Base-by-base conservation (phyloP, 805 yeast species). In the Saccharomycopsis sp. region DNA sequence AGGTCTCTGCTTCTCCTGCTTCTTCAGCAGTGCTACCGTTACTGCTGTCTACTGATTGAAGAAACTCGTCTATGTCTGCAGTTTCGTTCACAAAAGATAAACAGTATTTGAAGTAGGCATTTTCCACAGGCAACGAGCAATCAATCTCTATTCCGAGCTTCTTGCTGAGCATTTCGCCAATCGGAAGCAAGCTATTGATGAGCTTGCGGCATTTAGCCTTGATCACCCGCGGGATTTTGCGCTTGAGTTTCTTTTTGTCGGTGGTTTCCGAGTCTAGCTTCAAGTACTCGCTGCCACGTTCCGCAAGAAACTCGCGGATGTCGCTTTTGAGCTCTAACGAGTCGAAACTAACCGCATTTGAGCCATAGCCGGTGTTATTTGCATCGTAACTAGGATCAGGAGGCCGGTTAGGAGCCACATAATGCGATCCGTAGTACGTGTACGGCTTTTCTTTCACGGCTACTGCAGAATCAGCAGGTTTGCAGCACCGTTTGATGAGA, bases 401-500 rank as follows among this genome's bases (percentile, higher is more conserved):
- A 17, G 49, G 49, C 19, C 22, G 19, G 22, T 12, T 17, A 17
- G 49, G 20, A 17, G 20, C 19, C 19, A 44, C 20, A 35, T 57
- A 57, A 53, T 59, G 64, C 17, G 55, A 54, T 2, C 61, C 61
- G 34, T 55, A 59, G 19, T 42, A 34, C 7, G 3, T 22, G 44
- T 59, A 59, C 1, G 64, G 64, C 19, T 38, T 53, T 19, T 38
- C 55, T 3, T n/a, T 47, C 5, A 34, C 34, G 34, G 51, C 51
- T 12, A 12, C 38, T 5, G 17, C 7, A n/a, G 38, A 29, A n/a
- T 44, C n/a, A 15, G 41, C 17, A 3, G 34, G 41, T 3, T 53
- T 38, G 7, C 61, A 54, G 62, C 77, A 73, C 57, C 64, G 59
- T 25, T 65, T 59, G 22, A 75, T 75, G 56, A 74, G 58, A 25